These are phyloP conservation scores for Fusarium begoniae DNA, from an alignment of 2,329 filamentous ascomycete species.

Conservation along the genomic window DNA sequence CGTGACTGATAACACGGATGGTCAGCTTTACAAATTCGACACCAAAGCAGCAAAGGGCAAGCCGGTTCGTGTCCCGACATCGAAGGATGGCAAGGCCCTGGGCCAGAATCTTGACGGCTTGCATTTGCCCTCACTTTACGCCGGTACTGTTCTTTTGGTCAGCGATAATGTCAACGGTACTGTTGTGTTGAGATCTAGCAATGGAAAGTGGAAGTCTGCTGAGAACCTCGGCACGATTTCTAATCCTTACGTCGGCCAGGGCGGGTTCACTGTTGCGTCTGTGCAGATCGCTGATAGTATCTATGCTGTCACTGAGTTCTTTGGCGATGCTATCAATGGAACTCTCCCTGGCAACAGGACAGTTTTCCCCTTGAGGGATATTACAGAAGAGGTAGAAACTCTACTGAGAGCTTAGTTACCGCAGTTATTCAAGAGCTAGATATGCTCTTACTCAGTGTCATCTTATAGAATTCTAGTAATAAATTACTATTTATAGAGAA, in stretches of 20 bases:
- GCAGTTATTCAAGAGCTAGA: fast-evolving
- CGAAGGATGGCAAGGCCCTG: background rate
- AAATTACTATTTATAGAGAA: too few relatives aligned
- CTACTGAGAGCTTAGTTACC: background rate
- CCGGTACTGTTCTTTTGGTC: constrained; percentile 47
- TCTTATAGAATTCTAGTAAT: background rate
- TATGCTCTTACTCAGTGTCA: too few relatives aligned
- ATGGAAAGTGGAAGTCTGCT: constrained; percentile 48
- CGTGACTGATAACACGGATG: constrained; percentile 41
- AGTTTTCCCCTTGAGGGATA: constrained; percentile 5
- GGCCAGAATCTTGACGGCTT: constrained; percentile 40
- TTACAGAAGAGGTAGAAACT: background rate
- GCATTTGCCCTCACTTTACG: constrained; percentile 47
- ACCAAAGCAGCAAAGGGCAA: constrained; percentile 16
- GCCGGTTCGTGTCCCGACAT: background rate
- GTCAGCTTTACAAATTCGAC: constrained; percentile 50
- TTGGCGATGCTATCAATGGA: constrained; percentile 9
- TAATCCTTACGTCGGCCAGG: constrained; percentile 18
- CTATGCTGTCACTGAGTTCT: constrained; percentile 5
- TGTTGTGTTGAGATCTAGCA: constrained; percentile 49
- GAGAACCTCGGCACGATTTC: constrained; percentile 48
- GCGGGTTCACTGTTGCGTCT: constrained; percentile 20
- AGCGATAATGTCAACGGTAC: constrained; percentile 45
- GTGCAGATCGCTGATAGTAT: constrained; percentile 20
- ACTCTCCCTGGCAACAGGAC: background rate